Base-by-base conservation (phyloP, 2,329 filamentous ascomycete species). In the Zelopaecilomyces penicillatus region DNA sequence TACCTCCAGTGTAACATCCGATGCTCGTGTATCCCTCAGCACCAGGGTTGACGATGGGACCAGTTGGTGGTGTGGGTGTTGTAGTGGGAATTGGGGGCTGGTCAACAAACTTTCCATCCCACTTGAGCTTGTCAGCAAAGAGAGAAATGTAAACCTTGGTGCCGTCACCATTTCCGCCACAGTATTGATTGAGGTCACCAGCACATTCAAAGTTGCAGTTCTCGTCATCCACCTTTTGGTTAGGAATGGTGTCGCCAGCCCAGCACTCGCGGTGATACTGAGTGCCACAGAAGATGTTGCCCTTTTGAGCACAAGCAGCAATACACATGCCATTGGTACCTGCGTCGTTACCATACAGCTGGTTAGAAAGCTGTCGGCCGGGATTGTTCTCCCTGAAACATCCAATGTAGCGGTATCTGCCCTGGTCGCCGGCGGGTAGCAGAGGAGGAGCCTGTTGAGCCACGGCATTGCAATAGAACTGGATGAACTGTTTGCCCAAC, bases 351-450 rank as follows among this genome's bases (percentile, higher is more conserved):
- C 62, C 58, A 35, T 70, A 69, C 0, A 73, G 46, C 49, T 69
- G 65, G 3, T 49, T 60, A 2, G 66, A 54, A 2, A 80, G 62
- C 52, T 78, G 75, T 8, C 75, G 68, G 9, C 66, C 68, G 0
- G 75, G 75, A 37, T 75, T 78, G 47, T 75, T 76, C 51, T 80
- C 76, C 39, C 67, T 67, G 59, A 65, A 79, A 57, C 76, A 80
- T 4, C 76, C 76, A 2, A 67, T 52, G 45, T 80, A 80, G 8
- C 68, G 65, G 51, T 74, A 78, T n/a, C 64, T 57, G 5, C 70
- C 71, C 0, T 66, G 62, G 0, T 46, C 44, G 7, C 72, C 72
- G 26, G 68, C 64, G 1, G 51, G 38, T 5, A 68, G 46, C 41
- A 75, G 54, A 3, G 75, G 75, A 1, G 74, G 65, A 0, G 73